Evolutionary conservation across 768 basidiomycete genomes (phyloP).

Genomic region (Tephrocybe sp.): DNA sequence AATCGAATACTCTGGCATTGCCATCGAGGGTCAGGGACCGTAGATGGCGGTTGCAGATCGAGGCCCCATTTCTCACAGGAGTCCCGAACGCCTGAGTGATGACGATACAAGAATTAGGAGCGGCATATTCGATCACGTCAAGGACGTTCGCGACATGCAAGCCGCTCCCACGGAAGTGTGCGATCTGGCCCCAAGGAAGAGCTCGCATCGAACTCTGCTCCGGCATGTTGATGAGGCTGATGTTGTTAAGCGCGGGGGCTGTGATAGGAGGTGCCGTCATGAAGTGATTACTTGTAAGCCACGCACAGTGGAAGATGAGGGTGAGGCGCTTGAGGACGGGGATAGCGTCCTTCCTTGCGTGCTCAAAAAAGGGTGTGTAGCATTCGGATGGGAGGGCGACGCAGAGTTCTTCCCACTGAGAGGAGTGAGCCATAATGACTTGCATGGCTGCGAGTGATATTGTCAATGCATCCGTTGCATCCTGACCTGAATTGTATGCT

Average conservation of each 20-base stretch:
- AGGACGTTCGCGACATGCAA: background rate
- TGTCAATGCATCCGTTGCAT: too few species aligned
- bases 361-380: background rate
- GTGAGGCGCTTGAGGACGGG: slow-evolving; percentile 6
- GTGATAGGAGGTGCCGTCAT: background rate
- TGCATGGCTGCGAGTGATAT: slow-evolving; percentile 2
- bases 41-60: slow-evolving; percentile 1
- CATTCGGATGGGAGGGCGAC: slow-evolving; percentile 5
- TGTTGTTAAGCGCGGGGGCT: slow-evolving; percentile 2
- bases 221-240: slow-evolving; percentile 8
- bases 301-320: background rate
- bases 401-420: slow-evolving; percentile 10
- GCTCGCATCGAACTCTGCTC: background rate
- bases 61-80: background rate
- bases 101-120: slow-evolving; percentile 3
- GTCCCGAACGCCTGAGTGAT: background rate
- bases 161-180: slow-evolving; percentile 1
- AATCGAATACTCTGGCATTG: background rate
- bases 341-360: background rate
- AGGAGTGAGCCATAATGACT: slow-evolving; percentile 1
- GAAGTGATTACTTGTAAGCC: background rate
- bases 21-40: background rate
- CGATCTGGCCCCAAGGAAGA: slow-evolving; percentile 11
- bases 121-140: background rate
- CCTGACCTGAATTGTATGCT: background rate